phyloP scores from a whole-genome alignment of 768 basidiomycete genomes.

The Tricholoma bakamatsutake region DNA sequence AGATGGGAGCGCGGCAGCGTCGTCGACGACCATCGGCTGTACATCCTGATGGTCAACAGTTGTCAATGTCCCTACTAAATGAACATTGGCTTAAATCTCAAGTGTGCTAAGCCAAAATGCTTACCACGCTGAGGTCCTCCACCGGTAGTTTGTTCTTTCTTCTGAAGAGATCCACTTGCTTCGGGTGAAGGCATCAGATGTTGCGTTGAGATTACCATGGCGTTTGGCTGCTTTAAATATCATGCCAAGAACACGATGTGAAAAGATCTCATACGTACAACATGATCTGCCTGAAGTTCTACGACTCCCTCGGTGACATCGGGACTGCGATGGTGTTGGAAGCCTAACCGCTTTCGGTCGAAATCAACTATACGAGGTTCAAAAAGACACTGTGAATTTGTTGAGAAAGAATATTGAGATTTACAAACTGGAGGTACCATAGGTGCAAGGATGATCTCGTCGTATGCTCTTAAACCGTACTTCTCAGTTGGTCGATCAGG shows the following conservation, averaged over 20 bases:
- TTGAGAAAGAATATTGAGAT: neutral
- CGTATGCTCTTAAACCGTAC: conserved; percentile 86
- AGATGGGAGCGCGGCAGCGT: conserved; percentile 23
- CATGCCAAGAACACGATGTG: conserved; percentile 4
- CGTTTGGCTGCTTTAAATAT: conserved; percentile 57
- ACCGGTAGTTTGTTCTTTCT: conserved; percentile 5
- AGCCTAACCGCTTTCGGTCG: conserved; percentile 58
- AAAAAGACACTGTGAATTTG: conserved; percentile 69
- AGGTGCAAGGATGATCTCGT: conserved; percentile 91
- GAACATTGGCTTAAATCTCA: neutral
- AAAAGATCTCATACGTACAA: conserved; percentile 31
- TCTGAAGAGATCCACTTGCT: conserved; percentile 14
- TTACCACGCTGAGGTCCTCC: conserved; percentile 12
- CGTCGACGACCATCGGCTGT: conserved; percentile 25
- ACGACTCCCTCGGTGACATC: conserved; percentile 76
- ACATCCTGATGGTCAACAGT: conserved; percentile 26
- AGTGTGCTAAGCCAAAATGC: neutral
- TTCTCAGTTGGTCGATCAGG: conserved; percentile 77
- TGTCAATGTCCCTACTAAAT: conserved; percentile 12
- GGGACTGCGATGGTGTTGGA: conserved; percentile 41
- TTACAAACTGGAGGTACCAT: conserved; percentile 52
- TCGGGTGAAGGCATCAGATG: conserved; percentile 53
- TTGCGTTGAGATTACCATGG: conserved; percentile 88
- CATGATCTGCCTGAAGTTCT: conserved; percentile 45
- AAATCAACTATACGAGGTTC: conserved; percentile 93